A percentile compares a stretch with the other conserved stretches of the same genome.
These are phyloP conservation scores for Helicocarpus griseus DNA, from an alignment of 2,329 filamentous ascomycete genomes.

Conservation along the genomic window DNA sequence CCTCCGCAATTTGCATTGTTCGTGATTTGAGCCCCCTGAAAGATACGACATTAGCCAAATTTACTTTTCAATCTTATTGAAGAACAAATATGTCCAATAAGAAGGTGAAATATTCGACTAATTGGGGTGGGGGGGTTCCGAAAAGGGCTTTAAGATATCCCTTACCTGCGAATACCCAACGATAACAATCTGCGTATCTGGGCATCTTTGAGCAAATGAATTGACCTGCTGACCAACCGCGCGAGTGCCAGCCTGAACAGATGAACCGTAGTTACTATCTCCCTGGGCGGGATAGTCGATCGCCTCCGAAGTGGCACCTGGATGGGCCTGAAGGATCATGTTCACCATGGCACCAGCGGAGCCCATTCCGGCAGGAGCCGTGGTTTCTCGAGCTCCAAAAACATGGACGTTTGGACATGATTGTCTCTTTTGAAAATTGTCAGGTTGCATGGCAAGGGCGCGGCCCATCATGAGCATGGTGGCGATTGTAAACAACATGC, in stretches of 20 bases:
- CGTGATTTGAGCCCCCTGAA: constrained; percentile 52
- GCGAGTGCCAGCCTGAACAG: constrained; percentile 47
- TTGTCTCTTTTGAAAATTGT: neutral
- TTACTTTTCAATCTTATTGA: neutral
- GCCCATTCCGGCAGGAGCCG: neutral
- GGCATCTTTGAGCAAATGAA: constrained; percentile 47
- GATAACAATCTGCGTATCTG: constrained; percentile 48
- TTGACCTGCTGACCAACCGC: constrained; percentile 54
- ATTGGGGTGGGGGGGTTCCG: too few relatives aligned
- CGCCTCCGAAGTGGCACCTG: constrained; percentile 45
- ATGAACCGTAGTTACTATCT: constrained; percentile 51
- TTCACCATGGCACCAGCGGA: constrained; percentile 41
- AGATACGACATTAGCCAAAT: neutral
- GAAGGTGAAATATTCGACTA: too few relatives aligned
- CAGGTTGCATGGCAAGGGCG: neutral
- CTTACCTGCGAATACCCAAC: constrained; percentile 54
- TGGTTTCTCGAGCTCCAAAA: neutral
- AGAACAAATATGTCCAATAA: too few relatives aligned
- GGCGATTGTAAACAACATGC: neutral
- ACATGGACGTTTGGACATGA: neutral
- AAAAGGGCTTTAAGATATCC: too few relatives aligned
- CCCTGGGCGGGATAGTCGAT: constrained; percentile 55
- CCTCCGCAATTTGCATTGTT: constrained; percentile 55
- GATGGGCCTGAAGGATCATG: constrained; percentile 38
- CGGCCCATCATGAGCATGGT: neutral